These are phyloP conservation scores for Boletus semigastroideus DNA, from an alignment of 1,284 basidiomycete species.

Conservation along the genomic window DNA sequence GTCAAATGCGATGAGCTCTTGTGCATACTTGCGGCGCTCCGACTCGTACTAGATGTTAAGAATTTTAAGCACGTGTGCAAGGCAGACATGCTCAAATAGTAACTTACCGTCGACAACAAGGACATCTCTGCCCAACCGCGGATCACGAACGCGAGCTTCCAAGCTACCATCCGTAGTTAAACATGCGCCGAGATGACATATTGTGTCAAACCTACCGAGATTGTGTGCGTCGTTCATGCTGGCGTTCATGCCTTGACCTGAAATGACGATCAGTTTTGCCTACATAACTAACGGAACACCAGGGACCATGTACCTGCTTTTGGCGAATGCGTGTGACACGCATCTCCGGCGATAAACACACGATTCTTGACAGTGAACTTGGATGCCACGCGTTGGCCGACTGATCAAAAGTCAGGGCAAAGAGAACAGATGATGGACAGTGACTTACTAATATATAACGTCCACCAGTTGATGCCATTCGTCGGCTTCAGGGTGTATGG, in stretches of 20 bases:
- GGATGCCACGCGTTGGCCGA: constrained; percentile 49
- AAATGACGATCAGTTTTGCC: constrained; percentile 2
- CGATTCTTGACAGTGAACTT: constrained; percentile 41
- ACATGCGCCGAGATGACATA: neutral
- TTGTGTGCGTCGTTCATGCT: constrained; percentile 53
- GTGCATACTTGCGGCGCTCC: constrained; percentile 47
- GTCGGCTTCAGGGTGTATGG: constrained; percentile 47
- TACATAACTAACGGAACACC: neutral
- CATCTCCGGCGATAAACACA: constrained; percentile 49
- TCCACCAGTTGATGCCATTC: constrained; percentile 48
- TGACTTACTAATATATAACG: constrained; percentile 38
- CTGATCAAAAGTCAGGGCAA: constrained; percentile 14
- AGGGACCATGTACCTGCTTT: constrained; percentile 40
- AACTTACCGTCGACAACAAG: constrained; percentile 51
- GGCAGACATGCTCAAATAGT: neutral
- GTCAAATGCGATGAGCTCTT: constrained; percentile 54
- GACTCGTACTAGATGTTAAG: constrained; percentile 37
- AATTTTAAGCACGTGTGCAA: neutral
- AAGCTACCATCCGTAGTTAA: constrained; percentile 33
- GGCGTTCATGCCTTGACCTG: constrained; percentile 73
- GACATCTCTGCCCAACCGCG: constrained; percentile 54
- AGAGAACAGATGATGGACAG: neutral
- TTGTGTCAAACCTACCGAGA: constrained; percentile 22
- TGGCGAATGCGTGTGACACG: constrained; percentile 52
- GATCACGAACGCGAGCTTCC: constrained; percentile 59